These are phyloP conservation scores for Collybiopsis luxurians DNA, from an alignment of 768 basidiomycete genomes.

Conservation along the genomic window DNA sequence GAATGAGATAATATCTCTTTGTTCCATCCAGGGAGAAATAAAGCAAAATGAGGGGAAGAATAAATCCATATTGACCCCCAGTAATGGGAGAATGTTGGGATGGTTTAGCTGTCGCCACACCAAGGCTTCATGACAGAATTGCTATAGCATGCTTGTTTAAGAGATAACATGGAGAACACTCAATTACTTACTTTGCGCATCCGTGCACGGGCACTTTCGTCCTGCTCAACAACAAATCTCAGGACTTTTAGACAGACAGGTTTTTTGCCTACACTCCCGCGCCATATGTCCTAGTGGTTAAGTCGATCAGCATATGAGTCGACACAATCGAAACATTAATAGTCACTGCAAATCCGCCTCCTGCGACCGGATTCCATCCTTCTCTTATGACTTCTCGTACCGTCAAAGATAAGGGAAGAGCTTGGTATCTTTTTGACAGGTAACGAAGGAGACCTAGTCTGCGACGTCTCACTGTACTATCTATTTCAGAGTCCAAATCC, in stretches of 20 bases:
- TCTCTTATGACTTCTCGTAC: background rate
- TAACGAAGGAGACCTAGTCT: background rate
- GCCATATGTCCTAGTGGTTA: background rate
- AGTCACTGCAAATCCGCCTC: background rate
- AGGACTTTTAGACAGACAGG: constrained; percentile 9
- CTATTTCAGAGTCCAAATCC: no score
- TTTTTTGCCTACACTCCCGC: background rate
- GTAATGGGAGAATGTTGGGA: constrained; percentile 15
- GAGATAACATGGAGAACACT: no score
- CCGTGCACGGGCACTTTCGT: background rate
- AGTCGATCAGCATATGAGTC: background rate
- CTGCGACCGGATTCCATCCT: background rate
- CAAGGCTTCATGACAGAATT: constrained; percentile 19
- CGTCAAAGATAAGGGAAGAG: background rate
- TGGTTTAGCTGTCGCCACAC: constrained; percentile 19
- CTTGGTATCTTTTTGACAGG: background rate
- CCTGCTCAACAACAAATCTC: background rate
- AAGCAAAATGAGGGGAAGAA: constrained; percentile 18
- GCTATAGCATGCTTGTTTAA: constrained; percentile 4
- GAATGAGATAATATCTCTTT: constrained; percentile 14
- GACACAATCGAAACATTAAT: no score
- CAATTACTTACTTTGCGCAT: background rate
- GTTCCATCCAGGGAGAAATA: constrained; percentile 22
- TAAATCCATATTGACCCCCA: constrained; percentile 14
- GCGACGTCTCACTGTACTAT: no score